These are phyloP conservation scores for Lotmaria passim DNA, from an alignment of 208 protist species.

Conservation along the genomic window DNA sequence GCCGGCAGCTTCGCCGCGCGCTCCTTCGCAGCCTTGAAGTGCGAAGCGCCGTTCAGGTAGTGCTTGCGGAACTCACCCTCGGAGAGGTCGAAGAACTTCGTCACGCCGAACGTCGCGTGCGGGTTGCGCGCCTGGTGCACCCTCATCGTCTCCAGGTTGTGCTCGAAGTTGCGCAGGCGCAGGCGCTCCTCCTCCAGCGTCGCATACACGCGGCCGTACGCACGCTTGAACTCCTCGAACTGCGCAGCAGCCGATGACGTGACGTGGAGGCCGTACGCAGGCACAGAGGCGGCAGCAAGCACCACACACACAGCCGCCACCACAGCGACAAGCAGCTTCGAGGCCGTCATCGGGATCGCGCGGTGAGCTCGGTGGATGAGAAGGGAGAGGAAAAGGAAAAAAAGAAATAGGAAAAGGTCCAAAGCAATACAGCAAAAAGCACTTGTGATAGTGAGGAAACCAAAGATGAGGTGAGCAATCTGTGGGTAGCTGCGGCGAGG, in stretches of 20 bases:
- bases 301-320: conserved; percentile 32
- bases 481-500: not conserved
- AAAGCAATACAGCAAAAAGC: not conserved
- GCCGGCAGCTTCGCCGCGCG: conserved; percentile 5
- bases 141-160: conserved; percentile 44
- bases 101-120: conserved; percentile 59
- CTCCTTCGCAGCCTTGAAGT: conserved; percentile 39
- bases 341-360: conserved; percentile 18
- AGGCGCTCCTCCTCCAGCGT: conserved; percentile 39
- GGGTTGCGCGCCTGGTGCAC: conserved; percentile 50
- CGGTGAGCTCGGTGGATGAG: not conserved
- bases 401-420: not conserved
- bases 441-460: not conserved
- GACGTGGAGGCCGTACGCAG: conserved; percentile 24
- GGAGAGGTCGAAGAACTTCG: conserved; percentile 69
- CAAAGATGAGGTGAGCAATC: not conserved
- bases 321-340: conserved; percentile 18
- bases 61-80: conserved; percentile 49
- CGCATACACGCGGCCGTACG: conserved; percentile 44
- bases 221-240: conserved; percentile 52
- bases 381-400: not conserved
- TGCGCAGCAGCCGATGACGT: conserved; percentile 20
- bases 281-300: conserved; percentile 14
- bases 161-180: conserved; percentile 43
- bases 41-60: conserved; percentile 44